Base-by-base conservation (phyloP, 331 rosid species). In the Pyracantha coccinea region DNA sequence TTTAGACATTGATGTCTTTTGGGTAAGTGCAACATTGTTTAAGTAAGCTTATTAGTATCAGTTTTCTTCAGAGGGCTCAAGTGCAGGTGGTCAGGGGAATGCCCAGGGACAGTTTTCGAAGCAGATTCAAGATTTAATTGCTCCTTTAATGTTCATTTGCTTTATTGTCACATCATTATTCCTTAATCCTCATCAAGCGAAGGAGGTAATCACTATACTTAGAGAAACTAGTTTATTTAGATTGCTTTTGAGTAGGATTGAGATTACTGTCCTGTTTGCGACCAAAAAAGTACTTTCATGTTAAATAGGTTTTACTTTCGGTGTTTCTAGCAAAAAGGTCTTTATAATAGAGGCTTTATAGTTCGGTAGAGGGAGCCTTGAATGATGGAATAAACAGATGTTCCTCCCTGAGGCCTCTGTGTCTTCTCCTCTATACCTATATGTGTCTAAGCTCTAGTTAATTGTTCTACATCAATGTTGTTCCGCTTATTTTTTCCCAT, bases 141-240 rank as follows among this genome's bases (percentile, higher is more conserved):
- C 90, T 44, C 86, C 93, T 57, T 70, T 84, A 17, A 25, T 88
- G 76, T 81, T 85, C 72, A 53, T 91, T 67, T 88, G 81, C 68
- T 80, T 88, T 24, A 74, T 91, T 63, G 73, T 91, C 62, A 54
- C 88, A 17, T 85, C 89, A 17, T 72, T 85, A 54, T 55, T 86
- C 50, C 73, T 83, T 75, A 86, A 86, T 77, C 83, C 89, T 74
- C 78, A 71, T 10, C 89, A 86, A 41, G 83, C 77, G 72, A 82
- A 91, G 81, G 91, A 91, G 97, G 97, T 90, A 73, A 73, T n/a
- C 69, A 61, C 47, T 61, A 27, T 9, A 10, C 28, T 25, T 73
- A 38, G 7, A 38, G 20, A 32, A 25, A 61, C 52, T 44, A 8
- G 28, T 61, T 35, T 72, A 58, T 33, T 72, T 8, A 11, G 19